A percentile compares a stretch with the other conserved stretches of the same genome.
phyloP scores from a whole-genome alignment of 148 eudicot species.

The Persicaria tinctoria region DNA sequence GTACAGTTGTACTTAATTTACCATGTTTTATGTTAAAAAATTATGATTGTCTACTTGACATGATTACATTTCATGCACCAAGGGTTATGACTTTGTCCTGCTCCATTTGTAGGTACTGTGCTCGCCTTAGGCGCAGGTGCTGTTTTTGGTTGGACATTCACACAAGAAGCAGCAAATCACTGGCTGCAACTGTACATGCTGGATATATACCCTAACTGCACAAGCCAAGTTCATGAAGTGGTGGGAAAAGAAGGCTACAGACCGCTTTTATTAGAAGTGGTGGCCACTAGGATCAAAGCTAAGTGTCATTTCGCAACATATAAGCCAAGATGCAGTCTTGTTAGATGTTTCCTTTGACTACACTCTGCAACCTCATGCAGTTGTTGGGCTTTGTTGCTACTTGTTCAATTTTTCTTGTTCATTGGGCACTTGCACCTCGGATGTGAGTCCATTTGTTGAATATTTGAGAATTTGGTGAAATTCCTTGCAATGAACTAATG shows the following conservation, averaged over 20 bases:
- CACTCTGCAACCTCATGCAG: neutral
- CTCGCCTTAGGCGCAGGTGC: slow-evolving; percentile 74
- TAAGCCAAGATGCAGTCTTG: slow-evolving; percentile 8
- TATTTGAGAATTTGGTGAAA: neutral
- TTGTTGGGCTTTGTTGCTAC: neutral
- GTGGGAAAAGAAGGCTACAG: slow-evolving; percentile 60
- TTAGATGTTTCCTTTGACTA: slow-evolving; percentile 6
- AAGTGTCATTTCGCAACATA: slow-evolving; percentile 5
- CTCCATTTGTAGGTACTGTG: slow-evolving; percentile 46
- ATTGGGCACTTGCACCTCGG: neutral
- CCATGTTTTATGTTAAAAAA: neutral
- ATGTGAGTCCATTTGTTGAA: neutral
- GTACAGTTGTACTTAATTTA: neutral
- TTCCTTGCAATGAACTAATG: neutral
- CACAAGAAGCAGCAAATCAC: slow-evolving; percentile 72
- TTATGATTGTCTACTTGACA: neutral
- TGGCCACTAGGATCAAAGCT: neutral
- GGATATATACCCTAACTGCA: slow-evolving; percentile 68
- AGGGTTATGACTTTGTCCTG: neutral
- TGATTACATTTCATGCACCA: neutral
- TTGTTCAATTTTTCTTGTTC: neutral
- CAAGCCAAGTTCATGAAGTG: slow-evolving; percentile 87
- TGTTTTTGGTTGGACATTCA: slow-evolving; percentile 62
- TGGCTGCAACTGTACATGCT: slow-evolving; percentile 62
- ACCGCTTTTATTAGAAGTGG: slow-evolving; percentile 21